Percentiles rank a stretch among this genome's conserved stretches.
These are phyloP conservation scores for Pseudoscleropodium purum DNA, from an alignment of 225 moss, liverwort and hornwort species.

Conservation along the genomic window DNA sequence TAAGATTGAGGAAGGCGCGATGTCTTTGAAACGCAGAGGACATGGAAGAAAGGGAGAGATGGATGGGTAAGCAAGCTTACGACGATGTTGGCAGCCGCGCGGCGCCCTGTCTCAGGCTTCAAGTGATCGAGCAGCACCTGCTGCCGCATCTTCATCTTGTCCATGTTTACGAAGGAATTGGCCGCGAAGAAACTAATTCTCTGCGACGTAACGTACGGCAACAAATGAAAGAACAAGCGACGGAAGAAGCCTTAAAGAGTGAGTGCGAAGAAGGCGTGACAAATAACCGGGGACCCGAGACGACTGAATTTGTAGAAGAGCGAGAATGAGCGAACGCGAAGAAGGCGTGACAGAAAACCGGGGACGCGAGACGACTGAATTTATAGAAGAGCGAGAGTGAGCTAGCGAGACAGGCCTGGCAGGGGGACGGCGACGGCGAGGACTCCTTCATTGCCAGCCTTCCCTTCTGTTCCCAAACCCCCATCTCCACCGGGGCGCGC, in stretches of 20 bases:
- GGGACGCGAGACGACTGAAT: too few relatives aligned
- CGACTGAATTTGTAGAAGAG: background rate
- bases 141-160: slow-evolving; percentile 40
- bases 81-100: slow-evolving; percentile 23
- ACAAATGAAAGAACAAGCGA: background rate
- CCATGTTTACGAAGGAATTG: background rate
- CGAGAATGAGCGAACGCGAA: too few relatives aligned
- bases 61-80: background rate
- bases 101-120: slow-evolving; percentile 22
- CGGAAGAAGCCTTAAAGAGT: background rate
- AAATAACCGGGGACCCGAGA: background rate
- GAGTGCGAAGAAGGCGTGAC: background rate
- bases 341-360: too few relatives aligned
- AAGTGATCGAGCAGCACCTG: slow-evolving; percentile 37
- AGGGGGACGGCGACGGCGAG: background rate
- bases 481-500: too few relatives aligned
- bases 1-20: background rate
- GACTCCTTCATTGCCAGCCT: background rate
- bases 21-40: background rate
- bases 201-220: background rate
- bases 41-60: background rate
- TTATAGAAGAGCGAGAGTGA: background rate
- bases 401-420: background rate
- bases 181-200: too few relatives aligned
- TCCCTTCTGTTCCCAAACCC: background rate